phyloP scores from a whole-genome alignment of 1,284 basidiomycete species.

The Caloboletus firmus region DNA sequence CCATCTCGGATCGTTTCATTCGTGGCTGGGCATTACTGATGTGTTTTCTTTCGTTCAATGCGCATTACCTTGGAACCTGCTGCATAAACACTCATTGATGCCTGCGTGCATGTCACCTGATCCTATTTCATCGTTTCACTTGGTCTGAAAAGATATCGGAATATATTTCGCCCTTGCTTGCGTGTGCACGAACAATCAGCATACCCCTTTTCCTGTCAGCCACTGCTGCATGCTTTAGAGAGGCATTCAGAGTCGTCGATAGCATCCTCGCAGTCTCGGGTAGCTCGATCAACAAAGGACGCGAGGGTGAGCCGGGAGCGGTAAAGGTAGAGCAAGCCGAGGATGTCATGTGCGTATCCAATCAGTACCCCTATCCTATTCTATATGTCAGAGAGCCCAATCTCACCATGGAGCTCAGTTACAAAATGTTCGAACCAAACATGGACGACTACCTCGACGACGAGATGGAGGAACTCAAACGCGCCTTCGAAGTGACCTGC shows the following conservation, averaged over 20 bases:
- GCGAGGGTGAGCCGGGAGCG: conserved; percentile 23
- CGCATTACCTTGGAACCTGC: neutral
- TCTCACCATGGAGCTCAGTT: conserved; percentile 46
- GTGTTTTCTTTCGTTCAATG: neutral
- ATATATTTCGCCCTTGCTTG: conserved; percentile 80
- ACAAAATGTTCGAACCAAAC: conserved; percentile 89
- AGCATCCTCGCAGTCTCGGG: conserved; percentile 57
- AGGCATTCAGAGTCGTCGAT: conserved; percentile 86
- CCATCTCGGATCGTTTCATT: neutral
- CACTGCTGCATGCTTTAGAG: conserved; percentile 85
- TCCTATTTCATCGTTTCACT: neutral
- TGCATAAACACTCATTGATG: neutral
- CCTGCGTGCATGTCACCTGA: no score
- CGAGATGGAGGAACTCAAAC: conserved; percentile 83
- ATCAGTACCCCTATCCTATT: neutral
- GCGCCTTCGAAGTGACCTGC: conserved; percentile 73
- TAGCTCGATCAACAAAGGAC: conserved; percentile 1
- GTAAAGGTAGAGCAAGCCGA: conserved; percentile 59
- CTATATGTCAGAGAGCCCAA: neutral
- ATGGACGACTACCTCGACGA: conserved; percentile 98
- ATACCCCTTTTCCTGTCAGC: conserved; percentile 80
- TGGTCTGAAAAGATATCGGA: conserved; percentile 66
- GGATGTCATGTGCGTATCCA: conserved; percentile 69
- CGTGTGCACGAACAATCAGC: conserved; percentile 74
- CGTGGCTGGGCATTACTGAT: neutral